These are phyloP conservation scores for Rhodamnia argentea DNA, from an alignment of 345 rosid genomes.

Conservation along the genomic window DNA sequence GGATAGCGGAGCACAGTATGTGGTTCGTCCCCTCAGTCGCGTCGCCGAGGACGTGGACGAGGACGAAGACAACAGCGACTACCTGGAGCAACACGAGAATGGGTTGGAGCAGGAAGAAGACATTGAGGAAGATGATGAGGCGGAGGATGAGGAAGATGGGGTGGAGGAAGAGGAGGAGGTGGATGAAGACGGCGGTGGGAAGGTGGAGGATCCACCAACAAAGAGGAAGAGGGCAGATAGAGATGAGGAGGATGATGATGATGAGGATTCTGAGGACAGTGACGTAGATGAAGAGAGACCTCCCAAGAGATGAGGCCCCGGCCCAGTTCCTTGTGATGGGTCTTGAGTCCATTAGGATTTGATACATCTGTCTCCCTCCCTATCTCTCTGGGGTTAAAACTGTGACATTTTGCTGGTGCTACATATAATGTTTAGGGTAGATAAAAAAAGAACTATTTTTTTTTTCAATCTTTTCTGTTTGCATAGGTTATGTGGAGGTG, in stretches of 20 bases:
- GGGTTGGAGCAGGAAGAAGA: slow-evolving; percentile 44
- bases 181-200: slow-evolving; percentile 26
- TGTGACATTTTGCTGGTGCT: background rate
- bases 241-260: background rate
- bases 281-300: slow-evolving; percentile 2
- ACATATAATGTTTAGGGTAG: background rate
- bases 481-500: background rate
- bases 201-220: background rate
- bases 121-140: slow-evolving; percentile 32
- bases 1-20: slow-evolving; percentile 65
- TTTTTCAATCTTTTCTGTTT: background rate
- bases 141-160: slow-evolving; percentile 7
- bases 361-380: background rate
- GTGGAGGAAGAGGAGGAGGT: slow-evolving; percentile 59
- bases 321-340: background rate
- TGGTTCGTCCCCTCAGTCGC: slow-evolving; percentile 46
- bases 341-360: background rate
- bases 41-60: slow-evolving; percentile 69
- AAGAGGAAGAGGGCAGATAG: slow-evolving; percentile 1
- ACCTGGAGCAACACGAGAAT: slow-evolving; percentile 44
- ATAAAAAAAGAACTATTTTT: background rate
- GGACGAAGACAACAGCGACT: slow-evolving; percentile 62
- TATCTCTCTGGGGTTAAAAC: background rate
- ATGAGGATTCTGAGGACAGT: background rate
- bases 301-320: background rate